Conservation (phyloP, 345 rosid genomes). For the Rhodamnia rubescens region DNA sequence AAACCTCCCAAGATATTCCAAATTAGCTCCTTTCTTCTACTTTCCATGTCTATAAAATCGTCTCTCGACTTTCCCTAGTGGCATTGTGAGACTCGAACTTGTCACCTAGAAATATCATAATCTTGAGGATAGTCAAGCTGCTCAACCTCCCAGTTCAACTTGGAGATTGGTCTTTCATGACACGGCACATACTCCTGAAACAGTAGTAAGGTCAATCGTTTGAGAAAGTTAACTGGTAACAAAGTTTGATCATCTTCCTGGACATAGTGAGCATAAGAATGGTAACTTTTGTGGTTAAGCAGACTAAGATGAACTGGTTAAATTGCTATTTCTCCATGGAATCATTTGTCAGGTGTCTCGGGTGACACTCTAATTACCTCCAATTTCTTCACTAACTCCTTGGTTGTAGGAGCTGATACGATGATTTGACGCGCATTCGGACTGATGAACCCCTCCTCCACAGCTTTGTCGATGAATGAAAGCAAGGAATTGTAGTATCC, state of each 20-base stretch:
- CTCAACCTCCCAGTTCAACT: conserved; percentile 87
- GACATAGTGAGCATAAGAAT: neutral
- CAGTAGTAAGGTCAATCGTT: neutral
- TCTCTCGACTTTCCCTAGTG: neutral
- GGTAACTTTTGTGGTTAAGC: neutral
- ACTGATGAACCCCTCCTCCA: conserved; percentile 88
- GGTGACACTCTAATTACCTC: conserved; percentile 42
- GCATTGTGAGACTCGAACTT: neutral
- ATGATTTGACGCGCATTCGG: conserved; percentile 86
- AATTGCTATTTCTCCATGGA: neutral
- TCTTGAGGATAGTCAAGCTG: conserved; percentile 49
- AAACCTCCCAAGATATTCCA: neutral
- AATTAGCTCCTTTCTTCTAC: conserved; percentile 1
- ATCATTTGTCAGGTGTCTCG: neutral
- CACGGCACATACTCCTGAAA: conserved; percentile 80
- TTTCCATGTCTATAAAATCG: neutral
- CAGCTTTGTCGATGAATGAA: conserved; percentile 93
- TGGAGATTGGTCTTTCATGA: conserved; percentile 71
- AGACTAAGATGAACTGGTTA: neutral
- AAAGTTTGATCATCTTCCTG: neutral
- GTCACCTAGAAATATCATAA: conserved; percentile 36
- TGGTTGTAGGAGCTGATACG: conserved; percentile 80
- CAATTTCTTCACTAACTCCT: conserved; percentile 69
- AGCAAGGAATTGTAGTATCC: conserved; percentile 97
- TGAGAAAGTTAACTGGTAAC: neutral